phyloP scores from a whole-genome alignment of 306 rosid genomes.

The Spatholobus suberectus region DNA sequence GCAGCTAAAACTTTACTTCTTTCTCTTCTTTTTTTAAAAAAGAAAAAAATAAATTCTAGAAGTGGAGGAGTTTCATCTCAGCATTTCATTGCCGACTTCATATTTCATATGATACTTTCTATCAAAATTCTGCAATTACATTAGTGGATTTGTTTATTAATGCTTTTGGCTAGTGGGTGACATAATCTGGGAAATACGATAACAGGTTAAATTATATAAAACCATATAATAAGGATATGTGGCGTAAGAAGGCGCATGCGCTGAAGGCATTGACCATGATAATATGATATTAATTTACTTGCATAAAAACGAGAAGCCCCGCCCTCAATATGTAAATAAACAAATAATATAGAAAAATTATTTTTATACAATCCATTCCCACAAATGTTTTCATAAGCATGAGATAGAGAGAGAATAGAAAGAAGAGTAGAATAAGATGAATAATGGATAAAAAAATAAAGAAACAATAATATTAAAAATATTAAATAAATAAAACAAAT shows the following conservation, averaged over 20 bases:
- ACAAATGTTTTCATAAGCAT: background rate
- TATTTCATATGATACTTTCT: no score
- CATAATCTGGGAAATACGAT: background rate
- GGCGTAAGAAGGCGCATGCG: conserved; percentile 36
- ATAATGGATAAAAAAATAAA: background rate
- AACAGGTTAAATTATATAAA: background rate
- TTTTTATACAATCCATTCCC: background rate
- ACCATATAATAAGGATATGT: conserved; percentile 8
- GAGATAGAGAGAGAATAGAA: background rate
- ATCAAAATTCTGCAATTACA: background rate
- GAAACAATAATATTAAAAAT: no score
- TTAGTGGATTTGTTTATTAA: background rate
- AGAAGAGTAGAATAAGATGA: background rate
- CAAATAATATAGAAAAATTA: background rate
- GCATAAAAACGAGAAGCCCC: conserved; percentile 10
- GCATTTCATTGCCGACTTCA: no score
- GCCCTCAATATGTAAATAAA: no score
- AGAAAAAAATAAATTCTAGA: no score
- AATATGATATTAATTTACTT: background rate
- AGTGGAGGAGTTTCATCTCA: no score
- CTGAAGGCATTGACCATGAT: background rate
- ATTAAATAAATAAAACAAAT: no score
- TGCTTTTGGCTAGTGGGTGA: background rate
- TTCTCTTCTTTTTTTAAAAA: no score
- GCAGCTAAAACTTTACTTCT: no score